Base-by-base conservation (phyloP, 208 protist genomes). In the Trypanosoma scelopori region DNA sequence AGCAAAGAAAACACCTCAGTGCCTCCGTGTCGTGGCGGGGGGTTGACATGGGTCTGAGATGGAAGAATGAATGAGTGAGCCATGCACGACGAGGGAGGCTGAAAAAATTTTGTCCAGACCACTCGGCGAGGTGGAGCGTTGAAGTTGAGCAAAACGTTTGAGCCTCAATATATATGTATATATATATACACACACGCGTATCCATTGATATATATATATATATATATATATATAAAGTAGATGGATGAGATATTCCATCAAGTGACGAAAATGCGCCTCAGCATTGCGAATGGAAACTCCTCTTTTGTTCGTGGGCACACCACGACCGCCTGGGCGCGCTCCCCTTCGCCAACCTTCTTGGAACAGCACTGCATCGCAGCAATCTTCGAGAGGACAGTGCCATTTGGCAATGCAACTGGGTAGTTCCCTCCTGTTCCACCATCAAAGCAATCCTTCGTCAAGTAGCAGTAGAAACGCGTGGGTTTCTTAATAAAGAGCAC, bases 401-500 rank as follows among this genome's bases (percentile, higher is more conserved):
- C 71, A 50, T 73, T 77, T 3, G 71, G 71, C 16, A 71, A 45
- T 45, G 63, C 55, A 55, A 69, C 9, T 7, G 72, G 72, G 46
- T 51, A 68, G 20, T 70, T 72, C 37, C 55, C 58, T 55, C 67
- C 45, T 25, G 45, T 42, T 22, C 74, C 67, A n/a, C 74, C 87
- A 55, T 89, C 81, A 28, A 83, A 71, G 47, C 74, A 78, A 22
- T 79, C 51, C 27, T 71, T 80, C 1, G 65, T 87, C 28, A 85
- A 69, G 13, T 78, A 74, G 45, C 82, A 90, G 67, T 87, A 91
- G 27, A 84, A 91, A 9, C 85, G 82, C n/a, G 85, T 91, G 18
- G 85, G 79, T 20, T 82, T 72, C 57, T 87, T 89, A 39, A 94
- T 77, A 48, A 80, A 85, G 2, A 91, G 62, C 6, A 87, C 71